These are phyloP conservation scores for Helicostylum pulchrum DNA, from an alignment of 192 early-diverging fungal genomes.

Conservation along the genomic window DNA sequence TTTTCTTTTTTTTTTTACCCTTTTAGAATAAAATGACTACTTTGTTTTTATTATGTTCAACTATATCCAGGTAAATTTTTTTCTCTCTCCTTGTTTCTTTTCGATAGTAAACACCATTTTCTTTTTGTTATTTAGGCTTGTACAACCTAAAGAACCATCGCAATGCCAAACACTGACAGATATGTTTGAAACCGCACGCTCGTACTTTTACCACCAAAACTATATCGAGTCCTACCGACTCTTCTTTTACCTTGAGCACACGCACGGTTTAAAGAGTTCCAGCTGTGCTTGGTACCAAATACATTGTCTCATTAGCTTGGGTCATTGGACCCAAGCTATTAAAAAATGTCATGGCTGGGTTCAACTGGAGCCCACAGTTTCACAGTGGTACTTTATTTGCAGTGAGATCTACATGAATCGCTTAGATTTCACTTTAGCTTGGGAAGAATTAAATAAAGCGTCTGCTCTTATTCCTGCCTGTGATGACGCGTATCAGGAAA, in stretches of 20 bases:
- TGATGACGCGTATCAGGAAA: not conserved
- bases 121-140: too few species aligned
- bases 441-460: not conserved
- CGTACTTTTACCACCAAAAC: not conserved
- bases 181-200: not conserved
- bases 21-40: too few species aligned
- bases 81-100: too few species aligned
- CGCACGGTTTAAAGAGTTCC: not conserved
- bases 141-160: too few species aligned
- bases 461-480: not conserved
- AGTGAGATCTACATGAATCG: not conserved
- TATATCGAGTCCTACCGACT: slow-evolving; percentile 1
- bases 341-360: not conserved
- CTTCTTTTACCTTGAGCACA: not conserved
- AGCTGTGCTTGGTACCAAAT: slow-evolving; percentile 6
- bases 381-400: not conserved
- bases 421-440: not conserved
- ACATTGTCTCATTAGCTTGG: slow-evolving; percentile 2
- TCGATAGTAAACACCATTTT: too few species aligned
- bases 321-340: slow-evolving; percentile 5
- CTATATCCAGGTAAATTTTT: too few species aligned
- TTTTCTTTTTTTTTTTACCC: not conserved
- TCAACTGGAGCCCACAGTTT: not conserved
- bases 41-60: too few species aligned
- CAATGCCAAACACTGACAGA: not conserved